phyloP scores from a whole-genome alignment of 108 stramenopile species.

The Fragilaria radians region DNA sequence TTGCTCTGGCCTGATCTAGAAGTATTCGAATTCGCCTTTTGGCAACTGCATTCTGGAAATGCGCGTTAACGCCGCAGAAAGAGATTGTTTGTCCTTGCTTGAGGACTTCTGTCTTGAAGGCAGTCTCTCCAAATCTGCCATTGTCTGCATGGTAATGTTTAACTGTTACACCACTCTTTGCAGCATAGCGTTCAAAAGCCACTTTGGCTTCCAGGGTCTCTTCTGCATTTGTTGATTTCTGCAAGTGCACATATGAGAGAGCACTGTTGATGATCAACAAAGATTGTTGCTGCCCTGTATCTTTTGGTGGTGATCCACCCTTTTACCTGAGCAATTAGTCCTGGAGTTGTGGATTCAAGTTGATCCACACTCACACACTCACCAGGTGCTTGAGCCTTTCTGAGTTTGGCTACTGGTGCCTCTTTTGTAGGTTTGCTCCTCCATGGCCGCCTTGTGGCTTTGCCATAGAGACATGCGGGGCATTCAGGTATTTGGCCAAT shows the following conservation, averaged over 20 bases:
- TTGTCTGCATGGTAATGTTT: slow-evolving; percentile 27
- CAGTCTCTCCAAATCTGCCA: slow-evolving; percentile 20
- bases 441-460: slow-evolving; percentile 20
- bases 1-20: slow-evolving; percentile 24
- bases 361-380: slow-evolving; percentile 24
- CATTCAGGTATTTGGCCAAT: slow-evolving; percentile 15
- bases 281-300: slow-evolving; percentile 9
- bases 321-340: slow-evolving; percentile 22
- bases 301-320: slow-evolving; percentile 10
- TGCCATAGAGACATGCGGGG: slow-evolving; percentile 13
- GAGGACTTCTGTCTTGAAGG: slow-evolving; percentile 5
- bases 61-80: slow-evolving; percentile 30
- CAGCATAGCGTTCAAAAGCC: slow-evolving; percentile 1
- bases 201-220: slow-evolving; percentile 8
- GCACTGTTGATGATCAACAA: slow-evolving; percentile 17
- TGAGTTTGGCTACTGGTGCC: background rate
- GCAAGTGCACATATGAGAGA: slow-evolving; percentile 8
- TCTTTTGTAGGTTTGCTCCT: slow-evolving; percentile 6
- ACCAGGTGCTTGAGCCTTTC: slow-evolving; percentile 9
- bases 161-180: slow-evolving; percentile 3
- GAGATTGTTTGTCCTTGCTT: slow-evolving; percentile 2
- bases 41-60: slow-evolving; percentile 39
- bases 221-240: background rate
- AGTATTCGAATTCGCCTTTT: slow-evolving; percentile 29
- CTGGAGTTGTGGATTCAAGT: slow-evolving; percentile 9